These are phyloP conservation scores for Geotrichum histeridarum DNA, from an alignment of 1,139 yeast species.

Conservation along the genomic window DNA sequence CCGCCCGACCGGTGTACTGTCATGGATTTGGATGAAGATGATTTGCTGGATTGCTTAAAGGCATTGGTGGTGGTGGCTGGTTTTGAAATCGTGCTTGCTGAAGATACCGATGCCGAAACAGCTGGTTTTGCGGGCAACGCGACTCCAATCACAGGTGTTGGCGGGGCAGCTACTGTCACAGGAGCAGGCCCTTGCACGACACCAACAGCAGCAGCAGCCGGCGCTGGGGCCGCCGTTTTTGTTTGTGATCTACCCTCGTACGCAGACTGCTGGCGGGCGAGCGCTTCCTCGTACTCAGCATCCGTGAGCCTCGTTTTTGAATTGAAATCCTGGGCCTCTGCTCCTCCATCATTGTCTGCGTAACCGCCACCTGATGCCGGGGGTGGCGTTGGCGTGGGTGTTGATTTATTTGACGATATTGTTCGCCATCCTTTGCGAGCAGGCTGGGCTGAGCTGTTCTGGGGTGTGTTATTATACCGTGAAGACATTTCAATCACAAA, in stretches of 20 bases:
- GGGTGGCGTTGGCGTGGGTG: background rate
- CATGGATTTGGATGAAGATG: slow-evolving; percentile 20
- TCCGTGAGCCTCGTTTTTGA: slow-evolving; percentile 18
- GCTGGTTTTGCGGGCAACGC: background rate
- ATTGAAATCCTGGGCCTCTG: background rate
- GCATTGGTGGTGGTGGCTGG: background rate
- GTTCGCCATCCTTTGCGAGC: slow-evolving; percentile 9
- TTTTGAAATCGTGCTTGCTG: background rate
- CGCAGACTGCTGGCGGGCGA: slow-evolving; percentile 33
- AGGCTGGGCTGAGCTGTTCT: background rate
- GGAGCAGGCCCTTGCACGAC: background rate
- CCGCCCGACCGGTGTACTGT: slow-evolving; percentile 46
- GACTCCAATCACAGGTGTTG: background rate
- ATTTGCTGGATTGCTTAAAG: background rate
- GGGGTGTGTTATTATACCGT: background rate
- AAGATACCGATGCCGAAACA: background rate
- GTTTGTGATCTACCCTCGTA: slow-evolving; percentile 18
- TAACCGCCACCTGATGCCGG: background rate
- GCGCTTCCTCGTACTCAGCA: slow-evolving; percentile 28
- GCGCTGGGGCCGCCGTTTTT: background rate
- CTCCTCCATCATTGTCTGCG: background rate
- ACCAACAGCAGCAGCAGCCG: too few species aligned
- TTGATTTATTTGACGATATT: background rate
- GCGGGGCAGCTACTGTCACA: background rate
- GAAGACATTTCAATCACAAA: background rate